These are phyloP conservation scores for Candida lessepsii DNA, from an alignment of 805 yeast genomes.

Conservation along the genomic window DNA sequence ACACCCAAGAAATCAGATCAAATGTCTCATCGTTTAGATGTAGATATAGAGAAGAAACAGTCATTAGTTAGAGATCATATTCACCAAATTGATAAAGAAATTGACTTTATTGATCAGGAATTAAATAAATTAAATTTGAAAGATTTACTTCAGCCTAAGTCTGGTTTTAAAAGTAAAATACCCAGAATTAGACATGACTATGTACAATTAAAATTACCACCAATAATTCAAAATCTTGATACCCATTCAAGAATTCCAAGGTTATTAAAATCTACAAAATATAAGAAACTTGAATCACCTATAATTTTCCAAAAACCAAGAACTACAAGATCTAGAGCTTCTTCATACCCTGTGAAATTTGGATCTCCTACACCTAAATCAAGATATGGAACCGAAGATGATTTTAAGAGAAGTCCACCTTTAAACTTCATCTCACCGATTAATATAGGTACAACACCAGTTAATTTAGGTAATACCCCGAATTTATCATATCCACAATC, in stretches of 20 bases:
- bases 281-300: conserved; percentile 9
- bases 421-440: conserved; percentile 10
- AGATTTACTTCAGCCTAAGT: conserved; percentile 10
- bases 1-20: conserved; percentile 10
- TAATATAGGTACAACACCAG: conserved; percentile 6
- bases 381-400: conserved; percentile 5
- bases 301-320: conserved; percentile 1
- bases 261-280: conserved; percentile 20
- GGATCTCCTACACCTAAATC: conserved; percentile 16
- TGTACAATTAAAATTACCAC: conserved; percentile 20
- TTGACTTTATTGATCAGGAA: conserved; percentile 1
- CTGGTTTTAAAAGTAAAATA: conserved; percentile 16
- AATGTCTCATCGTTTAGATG: not conserved
- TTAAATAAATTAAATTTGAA: conserved; percentile 2
- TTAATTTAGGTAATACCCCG: conserved; percentile 7
- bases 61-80: not conserved
- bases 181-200: conserved; percentile 28
- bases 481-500: conserved; percentile 16
- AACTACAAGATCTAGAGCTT: conserved; percentile 1
- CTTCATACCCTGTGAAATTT: not conserved
- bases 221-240: conserved; percentile 20
- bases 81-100: not conserved
- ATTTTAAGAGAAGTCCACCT: conserved; percentile 2
- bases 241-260: conserved; percentile 25
- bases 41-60: not conserved